Evolutionary conservation across 2,329 filamentous ascomycete genomes (phyloP).

Genomic region (Gnomoniopsis smithogilvyi): DNA sequence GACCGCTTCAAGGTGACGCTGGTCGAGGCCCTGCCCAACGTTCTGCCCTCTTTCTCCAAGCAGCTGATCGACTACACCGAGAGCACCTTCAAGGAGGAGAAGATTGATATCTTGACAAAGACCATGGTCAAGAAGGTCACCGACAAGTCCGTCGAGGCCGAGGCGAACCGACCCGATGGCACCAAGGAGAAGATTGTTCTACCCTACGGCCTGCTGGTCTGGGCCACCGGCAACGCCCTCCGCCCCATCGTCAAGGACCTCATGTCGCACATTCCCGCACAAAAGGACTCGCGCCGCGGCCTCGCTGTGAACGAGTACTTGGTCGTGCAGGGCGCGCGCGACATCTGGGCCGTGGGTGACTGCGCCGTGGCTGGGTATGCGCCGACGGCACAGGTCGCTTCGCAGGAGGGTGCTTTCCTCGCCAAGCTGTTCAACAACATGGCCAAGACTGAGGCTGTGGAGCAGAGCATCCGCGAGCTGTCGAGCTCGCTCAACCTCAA

Average conservation of each 20-base stretch:
- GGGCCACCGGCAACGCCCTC: slow-evolving; percentile 95
- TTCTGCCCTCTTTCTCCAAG: slow-evolving; percentile 97
- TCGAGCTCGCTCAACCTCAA: slow-evolving; percentile 58
- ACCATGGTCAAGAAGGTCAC: slow-evolving; percentile 99
- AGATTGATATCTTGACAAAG: slow-evolving; percentile 96
- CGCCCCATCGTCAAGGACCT: slow-evolving; percentile 88
- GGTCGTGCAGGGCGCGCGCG: slow-evolving; percentile 93
- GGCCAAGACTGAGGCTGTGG: slow-evolving; percentile 86
- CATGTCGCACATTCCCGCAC: slow-evolving; percentile 86
- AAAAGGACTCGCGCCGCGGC: slow-evolving; percentile 91
- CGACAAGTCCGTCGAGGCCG: slow-evolving; percentile 87
- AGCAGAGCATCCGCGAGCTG: slow-evolving; percentile 70
- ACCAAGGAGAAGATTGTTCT: slow-evolving; percentile 77
- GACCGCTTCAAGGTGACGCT: slow-evolving; percentile 96
- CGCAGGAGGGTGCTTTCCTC: slow-evolving; percentile 93
- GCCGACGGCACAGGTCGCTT: slow-evolving; percentile 92
- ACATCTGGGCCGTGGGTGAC: slow-evolving; percentile 97
- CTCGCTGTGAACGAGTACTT: slow-evolving; percentile 98
- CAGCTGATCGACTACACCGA: slow-evolving; percentile 99
- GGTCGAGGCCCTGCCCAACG: slow-evolving; percentile 94
- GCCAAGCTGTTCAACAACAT: slow-evolving; percentile 98
- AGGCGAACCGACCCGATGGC: slow-evolving; percentile 77
- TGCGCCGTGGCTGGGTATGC: slow-evolving; percentile 97
- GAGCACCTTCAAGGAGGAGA: slow-evolving; percentile 98
- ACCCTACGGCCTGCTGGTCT: slow-evolving; percentile 93